Evolutionary conservation across 1,284 basidiomycete species (phyloP).

Genomic region (Malassezia sympodialis): DNA sequence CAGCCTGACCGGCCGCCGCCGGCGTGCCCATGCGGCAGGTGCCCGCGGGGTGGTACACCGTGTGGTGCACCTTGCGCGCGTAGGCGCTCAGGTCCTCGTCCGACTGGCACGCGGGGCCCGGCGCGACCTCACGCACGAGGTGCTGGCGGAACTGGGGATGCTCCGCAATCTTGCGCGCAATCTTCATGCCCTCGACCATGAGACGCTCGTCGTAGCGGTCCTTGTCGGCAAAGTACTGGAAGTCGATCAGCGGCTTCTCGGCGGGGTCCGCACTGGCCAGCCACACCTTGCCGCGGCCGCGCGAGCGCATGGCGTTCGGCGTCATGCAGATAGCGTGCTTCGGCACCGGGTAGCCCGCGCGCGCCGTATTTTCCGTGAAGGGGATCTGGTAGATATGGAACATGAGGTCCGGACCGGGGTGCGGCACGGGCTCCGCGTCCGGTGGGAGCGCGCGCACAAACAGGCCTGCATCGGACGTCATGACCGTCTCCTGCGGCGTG

Average conservation of each 20-base stretch:
- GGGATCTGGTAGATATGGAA: conserved; percentile 48
- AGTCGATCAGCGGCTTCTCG: conserved; percentile 52
- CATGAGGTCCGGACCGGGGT: conserved; percentile 48
- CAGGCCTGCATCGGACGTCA: conserved; percentile 47
- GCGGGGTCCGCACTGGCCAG: conserved; percentile 50
- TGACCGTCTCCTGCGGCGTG: conserved; percentile 47
- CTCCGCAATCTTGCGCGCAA: conserved; percentile 50
- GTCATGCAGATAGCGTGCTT: conserved; percentile 49
- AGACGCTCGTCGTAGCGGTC: conserved; percentile 52
- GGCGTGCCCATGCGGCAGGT: conserved; percentile 49
- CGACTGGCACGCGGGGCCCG: conserved; percentile 40
- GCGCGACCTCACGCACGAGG: conserved; percentile 50
- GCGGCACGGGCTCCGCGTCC: conserved; percentile 30
- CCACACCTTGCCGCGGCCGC: conserved; percentile 47
- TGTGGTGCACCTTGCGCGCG: conserved; percentile 45
- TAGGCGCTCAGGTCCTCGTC: conserved; percentile 45
- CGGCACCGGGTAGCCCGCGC: conserved; percentile 45
- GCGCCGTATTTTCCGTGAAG: conserved; percentile 42
- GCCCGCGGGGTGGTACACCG: conserved; percentile 48
- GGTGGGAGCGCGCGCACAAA: conserved; percentile 40
- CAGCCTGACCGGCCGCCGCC: conserved; percentile 7
- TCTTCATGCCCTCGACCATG: conserved; percentile 55
- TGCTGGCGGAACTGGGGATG: conserved; percentile 51
- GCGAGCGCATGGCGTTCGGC: conserved; percentile 50
- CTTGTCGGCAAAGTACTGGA: conserved; percentile 52